phyloP scores from a whole-genome alignment of 345 rosid species.

The Litchi chinensis region DNA sequence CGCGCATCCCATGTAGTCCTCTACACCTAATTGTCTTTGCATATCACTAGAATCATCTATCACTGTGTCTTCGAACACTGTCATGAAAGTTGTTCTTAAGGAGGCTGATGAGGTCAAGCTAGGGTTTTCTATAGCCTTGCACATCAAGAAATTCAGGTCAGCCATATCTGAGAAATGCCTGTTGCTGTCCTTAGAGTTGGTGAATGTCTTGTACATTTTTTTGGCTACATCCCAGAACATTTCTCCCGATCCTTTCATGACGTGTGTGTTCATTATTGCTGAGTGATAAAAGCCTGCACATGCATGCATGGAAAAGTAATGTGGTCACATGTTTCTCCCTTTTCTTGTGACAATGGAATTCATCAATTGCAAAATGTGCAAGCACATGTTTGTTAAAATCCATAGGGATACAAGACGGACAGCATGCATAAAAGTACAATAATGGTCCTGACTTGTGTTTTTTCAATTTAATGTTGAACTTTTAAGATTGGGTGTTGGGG shows the following conservation, averaged over 20 bases:
- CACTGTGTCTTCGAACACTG: conserved; percentile 52
- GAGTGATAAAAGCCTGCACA: conserved; percentile 56
- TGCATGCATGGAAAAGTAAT: background rate
- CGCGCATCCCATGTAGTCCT: conserved; percentile 53
- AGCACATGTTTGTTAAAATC: too few species aligned
- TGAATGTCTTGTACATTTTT: conserved; percentile 34
- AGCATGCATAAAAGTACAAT: too few species aligned
- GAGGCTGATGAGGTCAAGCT: conserved; percentile 46
- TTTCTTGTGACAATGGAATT: background rate
- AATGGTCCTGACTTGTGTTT: too few species aligned
- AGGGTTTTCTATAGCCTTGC: conserved; percentile 56
- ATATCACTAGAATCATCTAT: conserved; percentile 28
- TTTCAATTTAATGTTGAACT: too few species aligned
- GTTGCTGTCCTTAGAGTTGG: conserved; percentile 32
- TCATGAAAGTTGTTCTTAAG: conserved; percentile 41
- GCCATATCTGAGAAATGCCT: conserved; percentile 56
- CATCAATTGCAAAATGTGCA: too few species aligned
- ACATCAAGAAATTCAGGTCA: conserved; percentile 57
- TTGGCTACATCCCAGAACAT: conserved; percentile 47
- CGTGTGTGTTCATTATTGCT: conserved; percentile 44
- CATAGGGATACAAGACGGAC: too few species aligned
- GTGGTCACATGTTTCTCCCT: too few species aligned
- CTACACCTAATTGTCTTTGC: conserved; percentile 34
- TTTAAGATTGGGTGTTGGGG: too few species aligned
- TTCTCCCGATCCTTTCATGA: conserved; percentile 32